Conservation (phyloP, 371 early-diverging fungal species). For the Mucor mucedo region DNA sequence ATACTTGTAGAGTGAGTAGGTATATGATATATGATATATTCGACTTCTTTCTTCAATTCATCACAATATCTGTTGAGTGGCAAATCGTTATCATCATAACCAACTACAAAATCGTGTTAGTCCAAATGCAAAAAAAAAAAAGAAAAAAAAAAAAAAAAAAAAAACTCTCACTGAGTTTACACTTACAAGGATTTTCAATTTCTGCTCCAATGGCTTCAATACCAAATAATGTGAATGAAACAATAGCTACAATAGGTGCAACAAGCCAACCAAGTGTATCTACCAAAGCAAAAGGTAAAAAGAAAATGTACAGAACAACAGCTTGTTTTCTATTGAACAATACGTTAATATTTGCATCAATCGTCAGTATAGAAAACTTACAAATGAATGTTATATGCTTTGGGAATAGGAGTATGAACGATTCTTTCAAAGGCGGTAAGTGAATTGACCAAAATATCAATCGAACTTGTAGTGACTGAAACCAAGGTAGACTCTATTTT, state of each 20-base stretch:
- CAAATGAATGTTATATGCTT: conserved; percentile 81
- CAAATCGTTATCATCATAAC: conserved; percentile 61
- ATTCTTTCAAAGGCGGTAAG: conserved; percentile 79
- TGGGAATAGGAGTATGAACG: conserved; percentile 77
- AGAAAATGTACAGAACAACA: conserved; percentile 67
- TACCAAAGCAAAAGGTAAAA: conserved; percentile 76
- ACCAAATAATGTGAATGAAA: conserved; percentile 77
- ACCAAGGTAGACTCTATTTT: conserved; percentile 59
- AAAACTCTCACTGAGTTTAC: neutral
- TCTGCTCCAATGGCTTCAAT: conserved; percentile 69
- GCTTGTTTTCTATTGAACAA: conserved; percentile 61
- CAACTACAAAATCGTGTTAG: conserved; percentile 58
- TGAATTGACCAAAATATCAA: conserved; percentile 65
- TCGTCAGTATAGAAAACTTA: conserved; percentile 21
- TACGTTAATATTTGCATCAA: too few relatives aligned
- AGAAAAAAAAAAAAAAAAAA: neutral
- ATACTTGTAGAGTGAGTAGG: conserved; percentile 44
- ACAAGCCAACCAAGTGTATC: conserved; percentile 53
- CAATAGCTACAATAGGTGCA: conserved; percentile 66
- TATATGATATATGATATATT: conserved; percentile 52
- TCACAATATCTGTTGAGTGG: conserved; percentile 49
- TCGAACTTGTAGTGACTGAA: conserved; percentile 46
- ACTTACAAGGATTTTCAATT: conserved; percentile 50
- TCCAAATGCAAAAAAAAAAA: neutral
- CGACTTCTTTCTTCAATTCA: conserved; percentile 46